Evolutionary conservation across 108 stramenopile species (phyloP).

Genomic region (Stephanodiscus triporus): DNA sequence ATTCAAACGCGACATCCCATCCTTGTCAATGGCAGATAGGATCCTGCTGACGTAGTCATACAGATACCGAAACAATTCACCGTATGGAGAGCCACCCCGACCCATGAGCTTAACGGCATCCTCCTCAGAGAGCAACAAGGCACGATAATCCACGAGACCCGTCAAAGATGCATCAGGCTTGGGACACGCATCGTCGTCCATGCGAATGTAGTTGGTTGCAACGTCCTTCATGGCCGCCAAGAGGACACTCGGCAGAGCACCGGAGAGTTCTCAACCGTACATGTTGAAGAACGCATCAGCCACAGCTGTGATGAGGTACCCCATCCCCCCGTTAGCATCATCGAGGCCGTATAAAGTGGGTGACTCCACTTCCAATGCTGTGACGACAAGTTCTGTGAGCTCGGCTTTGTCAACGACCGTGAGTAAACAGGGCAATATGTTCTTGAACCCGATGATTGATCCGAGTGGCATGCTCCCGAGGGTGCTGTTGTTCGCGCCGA

Average conservation of each 20-base stretch:
- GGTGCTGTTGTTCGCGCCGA: conserved; percentile 41
- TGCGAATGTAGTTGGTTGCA: conserved; percentile 21
- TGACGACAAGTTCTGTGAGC: conserved; percentile 51
- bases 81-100: conserved; percentile 53
- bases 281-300: conserved; percentile 37
- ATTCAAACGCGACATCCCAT: conserved; percentile 53
- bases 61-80: conserved; percentile 45
- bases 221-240: conserved; percentile 9
- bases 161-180: conserved; percentile 7
- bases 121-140: conserved; percentile 47
- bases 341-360: conserved; percentile 29
- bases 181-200: conserved; percentile 13
- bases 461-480: conserved; percentile 44
- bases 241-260: conserved; percentile 43
- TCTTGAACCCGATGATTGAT: conserved; percentile 51
- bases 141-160: conserved; percentile 61
- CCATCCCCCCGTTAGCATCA: conserved; percentile 14
- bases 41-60: conserved; percentile 47
- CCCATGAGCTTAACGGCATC: conserved; percentile 35
- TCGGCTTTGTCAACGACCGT: conserved; percentile 48
- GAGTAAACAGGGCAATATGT: conserved; percentile 62
- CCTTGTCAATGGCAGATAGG: conserved; percentile 28
- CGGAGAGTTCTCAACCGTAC: conserved; percentile 27
- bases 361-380: conserved; percentile 11
- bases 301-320: conserved; percentile 13